A percentile compares a stretch with the other conserved stretches of the same genome.
Conservation (phyloP, 257 asterid genomes). For the Handroanthus guayacan region DNA sequence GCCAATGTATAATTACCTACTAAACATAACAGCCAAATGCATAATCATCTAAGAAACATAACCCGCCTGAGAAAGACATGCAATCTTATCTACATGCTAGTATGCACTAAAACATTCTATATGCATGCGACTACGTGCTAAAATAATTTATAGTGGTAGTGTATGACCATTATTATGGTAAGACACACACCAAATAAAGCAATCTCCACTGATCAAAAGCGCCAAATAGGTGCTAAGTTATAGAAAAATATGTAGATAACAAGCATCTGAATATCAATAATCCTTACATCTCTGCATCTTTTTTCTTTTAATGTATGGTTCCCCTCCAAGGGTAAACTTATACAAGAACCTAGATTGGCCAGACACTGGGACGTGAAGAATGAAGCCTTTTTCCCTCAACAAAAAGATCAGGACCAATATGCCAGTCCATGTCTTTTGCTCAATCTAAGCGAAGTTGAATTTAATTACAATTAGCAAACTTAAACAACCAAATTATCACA, state of each 20-base stretch:
- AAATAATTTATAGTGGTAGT: not conserved
- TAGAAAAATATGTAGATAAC: not conserved
- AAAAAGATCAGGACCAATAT: not conserved
- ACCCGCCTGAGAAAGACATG: not conserved
- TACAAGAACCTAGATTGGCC: too few species aligned
- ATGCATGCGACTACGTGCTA: not conserved
- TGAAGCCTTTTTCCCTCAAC: too few species aligned
- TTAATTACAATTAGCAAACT: conserved; percentile 42
- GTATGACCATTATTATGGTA: not conserved
- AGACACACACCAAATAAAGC: not conserved
- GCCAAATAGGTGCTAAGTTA: not conserved
- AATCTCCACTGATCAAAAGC: not conserved
- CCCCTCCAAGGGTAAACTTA: too few species aligned
- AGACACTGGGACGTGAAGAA: not conserved
- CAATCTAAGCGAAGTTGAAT: not conserved
- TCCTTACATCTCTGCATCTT: not conserved
- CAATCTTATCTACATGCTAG: not conserved
- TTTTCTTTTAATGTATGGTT: too few species aligned
- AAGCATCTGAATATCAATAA: not conserved
- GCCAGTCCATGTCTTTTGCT: not conserved
- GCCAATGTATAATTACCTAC: not conserved
- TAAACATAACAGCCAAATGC: not conserved
- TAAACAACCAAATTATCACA: conserved; percentile 38
- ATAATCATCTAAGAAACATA: not conserved
- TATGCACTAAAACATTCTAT: not conserved